Evolutionary conservation across 345 rosid species (phyloP), one percentile per base, ranked within the genome.

Genomic region (Gossypium bickii): DNA sequence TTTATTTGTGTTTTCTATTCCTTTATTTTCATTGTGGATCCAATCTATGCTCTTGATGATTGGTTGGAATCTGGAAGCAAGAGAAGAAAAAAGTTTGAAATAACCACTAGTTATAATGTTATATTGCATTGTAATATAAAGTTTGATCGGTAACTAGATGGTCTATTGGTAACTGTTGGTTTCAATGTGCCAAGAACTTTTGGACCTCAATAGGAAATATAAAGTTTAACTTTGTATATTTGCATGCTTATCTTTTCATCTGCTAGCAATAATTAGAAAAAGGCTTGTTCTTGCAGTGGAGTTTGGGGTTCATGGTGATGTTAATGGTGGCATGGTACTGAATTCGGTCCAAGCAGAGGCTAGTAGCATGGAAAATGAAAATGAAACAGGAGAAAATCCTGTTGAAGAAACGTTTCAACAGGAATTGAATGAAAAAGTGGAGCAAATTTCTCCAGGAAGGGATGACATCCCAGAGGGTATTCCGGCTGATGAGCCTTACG

Each of bases 401-500:
- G 83, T 76, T 25, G 91, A 83, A 72, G 87, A 51, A 63, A 85
- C 79, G 16, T 81, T 85, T 77, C 79, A 80, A 67, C 80, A 59
- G 52, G 79, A 58, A 55, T 77, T 79, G 70, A 83, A 89, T 74
- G 85, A 72, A 77, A 90, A 92, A 78, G 74, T 85, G 45, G 87
- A 87, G 78, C 83, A 74, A 9, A 88, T 81, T 62, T 83, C 80
- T 10, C 56, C 71, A 16, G 86, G 64, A 43, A 71, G 43, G 47
- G 84, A 79, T 29, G 73, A 12, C 38, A 81, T 87, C 44, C 82
- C 86, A 17, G 76, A 75, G 29, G 78, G 67, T 41, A 76, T 86
- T 77, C 84, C 86, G 4, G 66, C 79, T 45, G 93, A 85, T 71
- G 99, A 92, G 84, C 99, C 97, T n/a, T 89, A 74, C 34, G 83